Evolutionary conservation across 169 alveolate species (phyloP), one percentile per base, ranked within the genome.

Genomic region (Plasmodium berghei): DNA sequence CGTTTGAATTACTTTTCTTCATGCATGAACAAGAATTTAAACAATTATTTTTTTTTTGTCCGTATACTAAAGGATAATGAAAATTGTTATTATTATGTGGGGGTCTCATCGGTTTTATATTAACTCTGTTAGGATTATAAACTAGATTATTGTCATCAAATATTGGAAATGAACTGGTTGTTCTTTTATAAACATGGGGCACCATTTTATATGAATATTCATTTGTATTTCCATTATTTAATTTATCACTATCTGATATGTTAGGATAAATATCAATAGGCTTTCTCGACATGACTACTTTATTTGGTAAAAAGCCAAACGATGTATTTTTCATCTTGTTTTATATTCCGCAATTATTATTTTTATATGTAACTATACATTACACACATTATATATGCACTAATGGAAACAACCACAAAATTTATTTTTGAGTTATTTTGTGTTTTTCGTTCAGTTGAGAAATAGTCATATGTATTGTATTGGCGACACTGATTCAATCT

Each of bases 1-100:
- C 26, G 40, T 20, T 62, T 9, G 48, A 22, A 42, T 61, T 26
- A n/a, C 73, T 34, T 34, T 34, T 52, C 18, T 46, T 63, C 40
- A 77, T n/a, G 34, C 89, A 77, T 9, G 72, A 75, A 12, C 63
- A 77, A 9, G 89, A 64, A 77, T 63, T 63, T 42, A 77, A 45
- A 45, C 89, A 77, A 46, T 46, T 77, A 9, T n/a, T 28, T 55
- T 64, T 77, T 77, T 56, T 66, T 26, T 42, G 59, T 34, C 34
- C 63, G 0, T 18, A 40, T 26, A 18, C 54, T 28, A 52, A 20
- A 34, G 42, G 42, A 34, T 34, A 5, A 34, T 5, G 42, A 34
- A 34, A 34, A 34, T 34, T 34, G 8, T 4, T 4, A 34, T 34
- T 34, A 24, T 45, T 42, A 58, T 64, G 66, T 20, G 56, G 48